Evolutionary conservation across 768 basidiomycete species (phyloP), one percentile per base, ranked within the genome.

Genomic region (Lactarius akahatsu): DNA sequence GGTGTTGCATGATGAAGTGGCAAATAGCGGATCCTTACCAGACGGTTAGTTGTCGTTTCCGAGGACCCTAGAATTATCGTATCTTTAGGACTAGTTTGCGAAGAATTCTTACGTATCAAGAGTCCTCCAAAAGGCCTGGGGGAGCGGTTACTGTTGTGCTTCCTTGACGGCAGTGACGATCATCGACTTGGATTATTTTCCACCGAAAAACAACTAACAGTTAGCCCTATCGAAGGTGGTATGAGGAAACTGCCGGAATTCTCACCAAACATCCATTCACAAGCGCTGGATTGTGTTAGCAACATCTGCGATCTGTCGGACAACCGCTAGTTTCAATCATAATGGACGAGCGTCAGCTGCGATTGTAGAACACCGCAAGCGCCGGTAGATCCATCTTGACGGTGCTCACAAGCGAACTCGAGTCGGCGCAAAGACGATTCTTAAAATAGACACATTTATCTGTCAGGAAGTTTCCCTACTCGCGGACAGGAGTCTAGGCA

Each of bases 291-390:
- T 32, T 36, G 47, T 40, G 65, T 62, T 62, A 30, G 57, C 50
- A 52, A 66, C 56, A 54, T 41, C 61, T 54, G 61, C 57, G 61
- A 62, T 6, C 34, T n/a, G 32, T 62, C 65, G 61, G 65, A 66
- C 50, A 26, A 52, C 30, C 52, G 30, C 23, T 28, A 32, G 41
- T 66, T 32, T 60, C 43, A 57, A 47, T 38, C 59, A 52, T 32
- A 47, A 52, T 57, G 34, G 7, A 32, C 10, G 30, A 16, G 32
- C 40, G 32, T 34, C 23, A 56, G 60, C 11, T 52, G 28, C 26
- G 16, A 50, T 32, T 20, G 61, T n/a, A 30, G 45, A 43, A 8
- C 36, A 34, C 47, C 26, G 18, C 32, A 45, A 62, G 57, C 26
- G 50, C 50, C 6, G 20, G 26, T 50, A 23, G 50, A 58, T 1